These are phyloP conservation scores for Rubia occidens DNA, from an alignment of 305 asterid species.

Conservation along the genomic window DNA sequence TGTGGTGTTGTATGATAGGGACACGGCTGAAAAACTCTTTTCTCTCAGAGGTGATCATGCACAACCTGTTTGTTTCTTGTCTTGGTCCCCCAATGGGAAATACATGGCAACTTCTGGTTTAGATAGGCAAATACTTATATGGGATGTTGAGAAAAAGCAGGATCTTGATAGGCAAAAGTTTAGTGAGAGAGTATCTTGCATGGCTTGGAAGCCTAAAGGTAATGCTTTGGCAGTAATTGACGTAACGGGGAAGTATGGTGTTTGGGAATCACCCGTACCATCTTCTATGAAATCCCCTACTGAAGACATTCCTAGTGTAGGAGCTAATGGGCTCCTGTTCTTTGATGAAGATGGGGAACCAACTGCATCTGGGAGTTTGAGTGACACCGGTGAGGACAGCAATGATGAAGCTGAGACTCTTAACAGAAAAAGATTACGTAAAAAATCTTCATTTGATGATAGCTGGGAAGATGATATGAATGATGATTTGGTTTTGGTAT, in stretches of 20 bases:
- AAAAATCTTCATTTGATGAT: conserved; percentile 37
- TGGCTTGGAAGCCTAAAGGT: conserved; percentile 95
- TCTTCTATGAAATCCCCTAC: conserved; percentile 92
- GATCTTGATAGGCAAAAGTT: conserved; percentile 92
- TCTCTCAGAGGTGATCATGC: conserved; percentile 87
- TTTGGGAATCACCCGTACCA: conserved; percentile 89
- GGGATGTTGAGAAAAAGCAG: conserved; percentile 90
- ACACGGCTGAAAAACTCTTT: conserved; percentile 81
- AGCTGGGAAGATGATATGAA: conserved; percentile 53
- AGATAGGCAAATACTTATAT: conserved; percentile 74
- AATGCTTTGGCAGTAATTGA: conserved; percentile 90
- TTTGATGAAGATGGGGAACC: conserved; percentile 62
- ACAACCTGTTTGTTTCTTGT: conserved; percentile 70
- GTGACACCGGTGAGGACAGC: conserved; percentile 74
- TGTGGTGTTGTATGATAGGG: conserved; percentile 91
- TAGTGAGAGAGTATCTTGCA: conserved; percentile 56
- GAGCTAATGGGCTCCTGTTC: conserved; percentile 61
- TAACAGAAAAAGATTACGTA: conserved; percentile 63
- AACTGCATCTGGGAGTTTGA: conserved; percentile 60
- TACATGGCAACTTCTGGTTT: conserved; percentile 91
- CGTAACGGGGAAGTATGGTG: conserved; percentile 73
- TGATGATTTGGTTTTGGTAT: conserved; percentile 44
- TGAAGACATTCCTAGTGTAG: conserved; percentile 59
- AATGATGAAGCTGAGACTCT: conserved; percentile 49
- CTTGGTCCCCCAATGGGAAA: conserved; percentile 98